Percentiles rank a stretch among this genome's conserved stretches.
These are phyloP conservation scores for Chamaecrista fasciculata DNA, from an alignment of 306 rosid genomes.

Conservation along the genomic window DNA sequence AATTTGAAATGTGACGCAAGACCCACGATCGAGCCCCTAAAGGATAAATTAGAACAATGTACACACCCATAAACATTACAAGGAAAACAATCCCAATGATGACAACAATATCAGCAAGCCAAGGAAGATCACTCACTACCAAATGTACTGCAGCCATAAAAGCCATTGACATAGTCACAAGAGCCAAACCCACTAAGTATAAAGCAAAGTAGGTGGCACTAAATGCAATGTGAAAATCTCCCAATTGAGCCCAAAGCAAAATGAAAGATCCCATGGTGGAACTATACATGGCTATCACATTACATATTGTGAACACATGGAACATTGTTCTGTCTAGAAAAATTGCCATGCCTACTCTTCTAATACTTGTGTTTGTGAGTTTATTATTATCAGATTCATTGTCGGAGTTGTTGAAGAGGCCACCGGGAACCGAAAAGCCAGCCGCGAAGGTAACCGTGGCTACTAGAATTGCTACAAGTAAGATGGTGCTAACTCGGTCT, in stretches of 20 bases:
- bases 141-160: not conserved
- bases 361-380: not conserved
- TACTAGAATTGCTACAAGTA: slow-evolving; percentile 22
- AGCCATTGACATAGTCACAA: not conserved
- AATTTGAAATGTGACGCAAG: not conserved
- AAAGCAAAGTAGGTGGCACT: not conserved
- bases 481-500: slow-evolving; percentile 11
- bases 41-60: not conserved
- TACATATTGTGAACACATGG: not conserved
- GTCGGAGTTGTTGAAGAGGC: not conserved
- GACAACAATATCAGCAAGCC: not conserved
- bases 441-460: not conserved
- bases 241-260: not conserved
- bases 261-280: not conserved
- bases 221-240: not conserved
- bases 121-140: not conserved
- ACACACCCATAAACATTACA: not conserved
- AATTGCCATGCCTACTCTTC: not conserved
- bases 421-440: not conserved
- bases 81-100: not conserved
- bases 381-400: too few relatives aligned
- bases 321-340: not conserved
- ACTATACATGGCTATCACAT: not conserved
- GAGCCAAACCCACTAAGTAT: not conserved
- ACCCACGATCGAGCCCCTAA: not conserved